Base-by-base conservation (phyloP, 495 filamentous ascomycete species). In the Letharia lupina region DNA sequence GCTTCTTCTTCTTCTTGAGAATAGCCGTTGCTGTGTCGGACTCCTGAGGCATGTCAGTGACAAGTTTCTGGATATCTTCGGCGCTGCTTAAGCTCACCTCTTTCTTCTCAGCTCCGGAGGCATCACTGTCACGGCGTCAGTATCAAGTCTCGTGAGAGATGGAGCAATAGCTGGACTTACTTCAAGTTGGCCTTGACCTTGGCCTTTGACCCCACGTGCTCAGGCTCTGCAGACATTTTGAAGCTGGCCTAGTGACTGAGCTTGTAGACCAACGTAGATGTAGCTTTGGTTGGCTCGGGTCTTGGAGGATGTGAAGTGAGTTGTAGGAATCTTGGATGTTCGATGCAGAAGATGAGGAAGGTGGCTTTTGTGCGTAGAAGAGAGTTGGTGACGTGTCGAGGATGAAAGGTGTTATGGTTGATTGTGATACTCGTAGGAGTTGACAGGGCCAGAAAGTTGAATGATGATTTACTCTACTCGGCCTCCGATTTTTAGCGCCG, bases 1-100 rank as follows among this genome's bases (percentile, higher is more conserved):
- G 92, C 92, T 98, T 98, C 92, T 98, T 98, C 87, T 98, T 98
- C 84, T 96, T 97, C 82, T 96, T 97, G 70, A 98, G 85, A 69
- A 98, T 98, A 70, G 94, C 94, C 23, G 95, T 98, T n/a, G 94
- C 84, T 56, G 89, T 93, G 71, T 96, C 93, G 73, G 96, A 89
- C 68, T 87, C 87, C 91, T 95, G 44, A 8, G 69, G 60, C 67
- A 65, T 45, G 70, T 78, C 68, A 80, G 75, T 70, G 70, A 65
- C 66, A 61, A 67, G 68, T 60, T 67, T 63, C 39, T 16, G 16
- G 45, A 61, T 58, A 48, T 54, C 65, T 33, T 61, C 67, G 13
- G 45, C 50, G 48, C 62, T 71, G 60, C 35, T 37, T 60, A 40
- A 67, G 65, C 84, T 76, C 81, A 93, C 91, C 66, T 93, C 86